Evolutionary conservation across 306 rosid genomes (phyloP).

Genomic region (Corylus americana): DNA sequence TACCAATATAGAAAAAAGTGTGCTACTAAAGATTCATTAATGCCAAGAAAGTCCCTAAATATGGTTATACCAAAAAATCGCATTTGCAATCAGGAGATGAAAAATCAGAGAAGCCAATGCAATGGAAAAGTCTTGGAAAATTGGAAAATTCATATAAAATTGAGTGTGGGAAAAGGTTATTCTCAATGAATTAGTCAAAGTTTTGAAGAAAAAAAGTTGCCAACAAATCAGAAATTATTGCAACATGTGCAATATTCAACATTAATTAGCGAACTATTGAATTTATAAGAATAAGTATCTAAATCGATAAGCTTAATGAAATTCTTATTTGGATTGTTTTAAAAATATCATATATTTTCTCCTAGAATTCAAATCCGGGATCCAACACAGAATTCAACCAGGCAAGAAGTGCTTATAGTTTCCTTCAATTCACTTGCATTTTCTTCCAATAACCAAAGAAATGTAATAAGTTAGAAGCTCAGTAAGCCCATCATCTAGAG

Average conservation of each 20-base stretch:
- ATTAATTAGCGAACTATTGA: not conserved
- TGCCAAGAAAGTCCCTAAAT: not conserved
- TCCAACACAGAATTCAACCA: not conserved
- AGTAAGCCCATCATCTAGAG: slow-evolving; percentile 2
- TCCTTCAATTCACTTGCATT: not conserved
- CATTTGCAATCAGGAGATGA: not conserved
- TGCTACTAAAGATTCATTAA: not conserved
- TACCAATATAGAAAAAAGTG: not conserved
- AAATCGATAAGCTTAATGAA: not conserved
- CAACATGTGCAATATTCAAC: not conserved
- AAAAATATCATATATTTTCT: not conserved
- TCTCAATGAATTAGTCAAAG: not conserved
- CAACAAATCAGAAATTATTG: not conserved
- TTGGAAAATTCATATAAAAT: not conserved
- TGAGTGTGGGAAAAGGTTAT: not conserved
- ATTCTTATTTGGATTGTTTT: not conserved
- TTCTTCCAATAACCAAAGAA: not conserved
- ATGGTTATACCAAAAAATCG: not conserved
- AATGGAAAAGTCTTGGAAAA: not conserved
- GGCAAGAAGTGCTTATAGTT: not conserved
- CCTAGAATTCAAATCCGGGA: slow-evolving; percentile 2
- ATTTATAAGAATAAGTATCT: not conserved
- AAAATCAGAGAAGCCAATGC: not conserved
- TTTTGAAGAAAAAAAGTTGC: not conserved
- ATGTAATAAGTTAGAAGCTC: slow-evolving; percentile 17